A percentile compares a stretch with the other conserved stretches of the same genome.
phyloP scores from a whole-genome alignment of 2,329 filamentous ascomycete species.

The Pyricularia pennisetigena region DNA sequence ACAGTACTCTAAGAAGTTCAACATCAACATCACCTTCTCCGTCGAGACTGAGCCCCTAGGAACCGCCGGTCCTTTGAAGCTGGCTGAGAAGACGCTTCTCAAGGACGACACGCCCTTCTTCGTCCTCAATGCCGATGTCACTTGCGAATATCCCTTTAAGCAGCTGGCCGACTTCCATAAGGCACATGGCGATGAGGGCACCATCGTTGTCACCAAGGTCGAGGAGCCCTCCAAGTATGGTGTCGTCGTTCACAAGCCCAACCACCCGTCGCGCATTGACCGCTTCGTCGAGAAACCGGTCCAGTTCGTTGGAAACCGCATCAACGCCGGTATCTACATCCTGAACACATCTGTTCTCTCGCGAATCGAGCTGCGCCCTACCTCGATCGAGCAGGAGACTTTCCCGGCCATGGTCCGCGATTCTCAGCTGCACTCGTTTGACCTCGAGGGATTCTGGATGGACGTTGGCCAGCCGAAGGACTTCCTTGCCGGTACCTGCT shows the following conservation, averaged over 20 bases:
- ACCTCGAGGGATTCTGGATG: conserved; percentile 99
- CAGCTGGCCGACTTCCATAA: conserved; percentile 88
- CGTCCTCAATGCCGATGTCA: conserved; percentile 96
- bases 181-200: conserved; percentile 86
- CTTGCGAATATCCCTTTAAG: conserved; percentile 94
- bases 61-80: conserved; percentile 89
- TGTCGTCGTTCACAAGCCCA: conserved; percentile 95
- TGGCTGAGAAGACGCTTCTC: conserved; percentile 82
- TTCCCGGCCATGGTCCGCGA: conserved; percentile 92
- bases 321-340: conserved; percentile 98
- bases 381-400: conserved; percentile 96
- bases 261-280: conserved; percentile 84
- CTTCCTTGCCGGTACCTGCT: conserved; percentile 89
- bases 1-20: conserved; percentile 83
- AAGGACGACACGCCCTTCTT: conserved; percentile 96
- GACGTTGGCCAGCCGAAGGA: conserved; percentile 98
- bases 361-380: conserved; percentile 91
- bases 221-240: conserved; percentile 99
- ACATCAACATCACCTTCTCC: conserved; percentile 93
- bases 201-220: conserved; percentile 97
- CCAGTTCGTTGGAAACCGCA: conserved; percentile 96
- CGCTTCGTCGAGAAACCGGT: conserved; percentile 99
- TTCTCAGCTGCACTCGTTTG: conserved; percentile 87
- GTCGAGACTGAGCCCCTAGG: conserved; percentile 93
- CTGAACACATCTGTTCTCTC: conserved; percentile 84